Conservation (phyloP, 2,329 filamentous ascomycete genomes). For the Cladosporium sp. region DNA sequence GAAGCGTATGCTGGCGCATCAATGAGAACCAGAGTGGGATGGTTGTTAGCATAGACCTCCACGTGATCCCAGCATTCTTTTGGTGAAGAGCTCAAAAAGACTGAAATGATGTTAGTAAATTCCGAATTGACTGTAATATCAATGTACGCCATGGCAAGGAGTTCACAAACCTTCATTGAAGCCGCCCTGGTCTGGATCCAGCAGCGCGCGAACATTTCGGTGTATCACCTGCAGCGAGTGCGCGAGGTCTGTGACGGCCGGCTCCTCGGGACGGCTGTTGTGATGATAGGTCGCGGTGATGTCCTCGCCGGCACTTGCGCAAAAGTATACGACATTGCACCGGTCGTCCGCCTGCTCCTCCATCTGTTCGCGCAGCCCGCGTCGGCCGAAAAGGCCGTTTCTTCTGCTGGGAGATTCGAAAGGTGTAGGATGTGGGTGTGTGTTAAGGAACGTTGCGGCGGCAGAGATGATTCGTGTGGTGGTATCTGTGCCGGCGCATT, state of each 20-base stretch:
- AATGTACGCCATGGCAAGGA: not conserved
- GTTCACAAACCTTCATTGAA: constrained; percentile 28
- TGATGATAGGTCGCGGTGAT: constrained; percentile 24
- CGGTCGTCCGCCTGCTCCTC: constrained; percentile 24
- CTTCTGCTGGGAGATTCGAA: not conserved
- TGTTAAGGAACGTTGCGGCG: constrained; percentile 13
- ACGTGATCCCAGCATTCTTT: constrained; percentile 24
- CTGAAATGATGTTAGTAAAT: constrained; percentile 20
- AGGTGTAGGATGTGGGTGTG: not conserved
- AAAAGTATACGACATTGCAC: constrained; percentile 31
- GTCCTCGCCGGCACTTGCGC: constrained; percentile 21
- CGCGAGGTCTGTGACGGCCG: constrained; percentile 5
- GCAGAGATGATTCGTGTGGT: not conserved
- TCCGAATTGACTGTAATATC: not conserved
- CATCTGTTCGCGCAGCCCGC: constrained; percentile 20
- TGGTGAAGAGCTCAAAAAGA: constrained; percentile 27
- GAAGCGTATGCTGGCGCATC: constrained; percentile 16
- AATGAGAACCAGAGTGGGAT: constrained; percentile 27
- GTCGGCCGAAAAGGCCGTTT: constrained; percentile 3
- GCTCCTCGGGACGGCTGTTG: constrained; percentile 15
- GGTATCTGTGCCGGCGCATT: constrained; percentile 13
- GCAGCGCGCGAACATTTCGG: constrained; percentile 26
- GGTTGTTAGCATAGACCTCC: constrained; percentile 21
- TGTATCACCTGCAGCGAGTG: constrained; percentile 20
- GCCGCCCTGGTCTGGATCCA: constrained; percentile 30